These are phyloP conservation scores for Picochlorum sp. DNA, from an alignment of 139 green algal species.

Conservation along the genomic window DNA sequence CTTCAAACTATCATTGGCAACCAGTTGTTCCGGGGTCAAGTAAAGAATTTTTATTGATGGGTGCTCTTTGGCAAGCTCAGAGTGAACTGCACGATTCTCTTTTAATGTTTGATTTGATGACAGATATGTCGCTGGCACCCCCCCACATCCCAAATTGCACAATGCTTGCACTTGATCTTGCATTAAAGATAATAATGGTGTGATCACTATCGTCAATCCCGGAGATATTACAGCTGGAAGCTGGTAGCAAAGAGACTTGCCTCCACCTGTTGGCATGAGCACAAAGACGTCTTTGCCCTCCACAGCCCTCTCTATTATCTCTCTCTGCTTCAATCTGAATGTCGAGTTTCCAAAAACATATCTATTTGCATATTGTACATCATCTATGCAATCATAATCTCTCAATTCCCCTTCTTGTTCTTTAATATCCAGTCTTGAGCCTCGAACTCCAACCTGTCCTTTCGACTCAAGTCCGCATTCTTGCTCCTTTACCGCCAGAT, in stretches of 20 bases:
- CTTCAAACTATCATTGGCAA: constrained; percentile 21
- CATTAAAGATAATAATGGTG: constrained; percentile 90
- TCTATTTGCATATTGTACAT: constrained; percentile 34
- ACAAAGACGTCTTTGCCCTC: constrained; percentile 67
- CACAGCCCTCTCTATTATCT: constrained; percentile 60
- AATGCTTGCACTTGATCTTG: constrained; percentile 72
- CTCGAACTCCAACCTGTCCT: no score
- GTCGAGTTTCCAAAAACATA: constrained; percentile 39
- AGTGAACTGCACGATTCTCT: constrained; percentile 40
- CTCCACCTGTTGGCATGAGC: constrained; percentile 91
- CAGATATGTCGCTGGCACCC: constrained; percentile 67
- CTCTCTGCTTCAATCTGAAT: constrained; percentile 46
- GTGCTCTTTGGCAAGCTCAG: constrained; percentile 54
- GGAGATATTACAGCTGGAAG: constrained; percentile 61
- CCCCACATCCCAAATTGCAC: constrained; percentile 25
- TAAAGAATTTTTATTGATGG: constrained; percentile 71
- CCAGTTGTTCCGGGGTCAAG: constrained; percentile 70
- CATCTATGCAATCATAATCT: constrained; percentile 6
- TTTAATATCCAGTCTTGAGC: no score
- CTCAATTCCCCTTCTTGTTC: background rate
- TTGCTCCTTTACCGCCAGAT: no score
- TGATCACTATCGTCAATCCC: constrained; percentile 87
- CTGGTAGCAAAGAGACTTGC: constrained; percentile 53
- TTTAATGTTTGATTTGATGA: constrained; percentile 47
- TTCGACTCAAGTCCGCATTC: no score